phyloP scores from a whole-genome alignment of 805 yeast species.

The Lipomyces chichibuensis region DNA sequence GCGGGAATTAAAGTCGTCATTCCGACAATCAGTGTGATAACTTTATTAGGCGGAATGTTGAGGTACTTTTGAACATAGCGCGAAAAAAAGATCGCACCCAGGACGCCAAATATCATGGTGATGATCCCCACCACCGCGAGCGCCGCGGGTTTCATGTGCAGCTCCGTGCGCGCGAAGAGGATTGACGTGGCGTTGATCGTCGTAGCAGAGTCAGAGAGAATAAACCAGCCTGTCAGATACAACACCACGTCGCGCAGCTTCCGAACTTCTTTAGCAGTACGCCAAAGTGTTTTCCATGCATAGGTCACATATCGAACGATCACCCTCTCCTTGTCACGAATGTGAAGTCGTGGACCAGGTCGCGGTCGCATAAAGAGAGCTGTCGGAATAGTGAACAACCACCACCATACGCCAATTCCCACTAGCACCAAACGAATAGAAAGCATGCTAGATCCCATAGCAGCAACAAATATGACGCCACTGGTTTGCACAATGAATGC shows the following conservation, averaged over 20 bases:
- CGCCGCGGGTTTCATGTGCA: conserved; percentile 68
- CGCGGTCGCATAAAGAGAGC: conserved; percentile 52
- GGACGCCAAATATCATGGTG: conserved; percentile 67
- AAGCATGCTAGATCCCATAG: conserved; percentile 46
- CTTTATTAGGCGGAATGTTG: conserved; percentile 48
- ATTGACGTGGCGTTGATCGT: conserved; percentile 82
- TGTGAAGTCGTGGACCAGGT: conserved; percentile 46
- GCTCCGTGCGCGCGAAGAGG: conserved; percentile 69
- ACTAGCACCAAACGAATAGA: conserved; percentile 63
- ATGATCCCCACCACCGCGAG: conserved; percentile 67
- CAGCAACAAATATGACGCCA: conserved; percentile 52
- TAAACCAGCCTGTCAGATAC: conserved; percentile 73
- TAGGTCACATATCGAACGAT: conserved; percentile 49
- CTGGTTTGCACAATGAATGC: conserved; percentile 67
- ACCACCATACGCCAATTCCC: conserved; percentile 78
- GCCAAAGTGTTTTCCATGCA: conserved; percentile 65
- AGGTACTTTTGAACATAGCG: conserved; percentile 22
- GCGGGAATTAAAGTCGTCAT: conserved; percentile 71
- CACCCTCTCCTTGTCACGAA: conserved; percentile 31
- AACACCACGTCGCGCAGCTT: conserved; percentile 65
- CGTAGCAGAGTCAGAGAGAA: conserved; percentile 72
- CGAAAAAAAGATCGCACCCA: conserved; percentile 59
- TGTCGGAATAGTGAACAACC: conserved; percentile 68
- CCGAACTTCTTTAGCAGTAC: conserved; percentile 62
- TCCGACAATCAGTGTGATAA: conserved; percentile 56